These are phyloP conservation scores for Phytophthora aleatoria DNA, from an alignment of 352 stramenopile genomes.

Conservation along the genomic window DNA sequence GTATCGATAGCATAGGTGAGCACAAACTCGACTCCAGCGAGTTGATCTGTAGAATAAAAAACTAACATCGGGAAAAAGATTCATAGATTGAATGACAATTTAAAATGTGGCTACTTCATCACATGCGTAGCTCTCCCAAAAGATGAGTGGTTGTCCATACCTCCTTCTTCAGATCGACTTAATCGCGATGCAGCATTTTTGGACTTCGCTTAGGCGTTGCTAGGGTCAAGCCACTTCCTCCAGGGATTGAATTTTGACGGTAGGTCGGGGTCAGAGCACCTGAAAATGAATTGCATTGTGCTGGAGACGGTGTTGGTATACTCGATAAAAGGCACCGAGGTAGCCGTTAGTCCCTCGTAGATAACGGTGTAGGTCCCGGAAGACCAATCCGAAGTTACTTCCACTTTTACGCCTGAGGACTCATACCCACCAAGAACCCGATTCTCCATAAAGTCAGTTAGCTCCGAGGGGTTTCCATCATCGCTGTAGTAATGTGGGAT, in stretches of 20 bases:
- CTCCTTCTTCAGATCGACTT: background rate
- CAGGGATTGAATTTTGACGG: background rate
- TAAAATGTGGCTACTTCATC: background rate
- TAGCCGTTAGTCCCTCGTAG: background rate
- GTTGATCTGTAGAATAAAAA: too few relatives aligned
- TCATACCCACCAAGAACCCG: background rate
- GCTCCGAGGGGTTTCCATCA: background rate
- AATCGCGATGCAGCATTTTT: background rate
- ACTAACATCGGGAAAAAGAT: too few relatives aligned
- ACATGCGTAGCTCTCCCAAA: background rate
- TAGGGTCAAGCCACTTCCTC: background rate
- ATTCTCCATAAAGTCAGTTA: background rate
- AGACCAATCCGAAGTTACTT: background rate
- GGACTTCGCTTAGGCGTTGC: background rate
- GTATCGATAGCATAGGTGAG: too few relatives aligned
- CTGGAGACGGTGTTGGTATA: background rate
- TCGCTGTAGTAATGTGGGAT: background rate
- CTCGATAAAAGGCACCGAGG: background rate
- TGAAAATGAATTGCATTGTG: conserved; percentile 3
- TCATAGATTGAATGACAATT: background rate
- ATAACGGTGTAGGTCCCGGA: background rate
- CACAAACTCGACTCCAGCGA: too few relatives aligned
- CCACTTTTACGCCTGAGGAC: background rate
- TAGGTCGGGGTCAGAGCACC: background rate
- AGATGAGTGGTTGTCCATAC: background rate